Evolutionary conservation across 257 asterid genomes (phyloP).

Genomic region (Penstemon barbatus): DNA sequence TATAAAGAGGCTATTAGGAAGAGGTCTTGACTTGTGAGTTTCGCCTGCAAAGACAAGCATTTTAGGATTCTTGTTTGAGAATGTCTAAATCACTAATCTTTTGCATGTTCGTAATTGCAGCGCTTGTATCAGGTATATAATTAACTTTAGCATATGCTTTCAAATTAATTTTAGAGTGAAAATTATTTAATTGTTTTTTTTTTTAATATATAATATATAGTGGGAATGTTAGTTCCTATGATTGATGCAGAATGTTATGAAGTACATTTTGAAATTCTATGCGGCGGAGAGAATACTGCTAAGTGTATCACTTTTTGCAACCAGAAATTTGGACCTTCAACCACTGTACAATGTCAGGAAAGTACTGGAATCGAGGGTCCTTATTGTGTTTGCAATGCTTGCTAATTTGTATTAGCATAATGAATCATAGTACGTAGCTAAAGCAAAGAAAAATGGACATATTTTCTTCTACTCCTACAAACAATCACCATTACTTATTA

Average conservation of each 20-base stretch:
- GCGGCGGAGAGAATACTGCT: neutral
- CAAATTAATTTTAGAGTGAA: neutral
- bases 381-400: constrained; percentile 37
- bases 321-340: constrained; percentile 24
- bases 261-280: constrained; percentile 34
- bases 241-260: constrained; percentile 28
- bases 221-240: neutral
- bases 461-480: no score
- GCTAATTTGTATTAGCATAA: neutral
- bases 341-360: constrained; percentile 30
- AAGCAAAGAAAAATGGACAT: no score
- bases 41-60: no score
- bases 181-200: no score
- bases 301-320: constrained; percentile 32
- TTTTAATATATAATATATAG: neutral
- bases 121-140: constrained; percentile 29
- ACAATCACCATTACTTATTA: no score
- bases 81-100: constrained; percentile 28
- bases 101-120: constrained; percentile 10
- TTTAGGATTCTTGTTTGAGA: neutral
- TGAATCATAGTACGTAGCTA: no score
- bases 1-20: no score
- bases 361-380: constrained; percentile 17
- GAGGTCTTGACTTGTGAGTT: no score
- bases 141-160: neutral